Conservation (phyloP, 1,284 basidiomycete species). For the Cutaneotrichosporon daszewskae region DNA sequence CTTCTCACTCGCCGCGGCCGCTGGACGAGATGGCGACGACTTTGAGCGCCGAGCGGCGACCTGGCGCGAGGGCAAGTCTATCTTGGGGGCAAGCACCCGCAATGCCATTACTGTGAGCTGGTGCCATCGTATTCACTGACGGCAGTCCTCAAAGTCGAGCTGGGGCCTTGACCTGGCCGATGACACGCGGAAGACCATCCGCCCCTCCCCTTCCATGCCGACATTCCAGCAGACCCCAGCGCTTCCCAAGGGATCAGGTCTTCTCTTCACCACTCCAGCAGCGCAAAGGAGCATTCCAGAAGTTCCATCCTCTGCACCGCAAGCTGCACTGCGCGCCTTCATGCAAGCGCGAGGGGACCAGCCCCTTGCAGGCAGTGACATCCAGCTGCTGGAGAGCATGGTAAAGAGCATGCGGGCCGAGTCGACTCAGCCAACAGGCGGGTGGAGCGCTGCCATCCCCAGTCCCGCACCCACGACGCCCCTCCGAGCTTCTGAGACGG, state of each 20-base stretch:
- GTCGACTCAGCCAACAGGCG: slow-evolving; percentile 5
- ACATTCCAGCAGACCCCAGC: background rate
- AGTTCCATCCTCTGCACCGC: slow-evolving; percentile 11
- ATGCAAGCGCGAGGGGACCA: slow-evolving; percentile 31
- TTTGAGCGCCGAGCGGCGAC: slow-evolving; percentile 26
- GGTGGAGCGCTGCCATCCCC: slow-evolving; percentile 22
- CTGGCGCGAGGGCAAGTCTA: slow-evolving; percentile 21
- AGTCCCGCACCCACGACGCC: background rate
- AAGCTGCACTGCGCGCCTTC: slow-evolving; percentile 29
- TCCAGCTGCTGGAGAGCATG: slow-evolving; percentile 31
- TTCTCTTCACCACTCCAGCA: slow-evolving; percentile 4
- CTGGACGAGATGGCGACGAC: slow-evolving; percentile 22
- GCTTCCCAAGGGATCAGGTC: too few relatives aligned
- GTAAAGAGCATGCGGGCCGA: slow-evolving; percentile 27
- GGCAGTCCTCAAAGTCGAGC: slow-evolving; percentile 2
- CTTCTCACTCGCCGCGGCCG: slow-evolving; percentile 32
- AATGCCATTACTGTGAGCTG: background rate
- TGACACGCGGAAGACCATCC: slow-evolving; percentile 2
- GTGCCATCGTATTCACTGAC: background rate
- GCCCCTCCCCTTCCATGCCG: slow-evolving; percentile 7
- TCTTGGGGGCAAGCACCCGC: background rate
- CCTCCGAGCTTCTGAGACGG: slow-evolving; percentile 17
- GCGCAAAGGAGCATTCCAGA: background rate
- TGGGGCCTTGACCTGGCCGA: slow-evolving; percentile 9
- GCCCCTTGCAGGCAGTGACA: slow-evolving; percentile 25